phyloP scores from a whole-genome alignment of 345 rosid genomes.

The Brassica incana region DNA sequence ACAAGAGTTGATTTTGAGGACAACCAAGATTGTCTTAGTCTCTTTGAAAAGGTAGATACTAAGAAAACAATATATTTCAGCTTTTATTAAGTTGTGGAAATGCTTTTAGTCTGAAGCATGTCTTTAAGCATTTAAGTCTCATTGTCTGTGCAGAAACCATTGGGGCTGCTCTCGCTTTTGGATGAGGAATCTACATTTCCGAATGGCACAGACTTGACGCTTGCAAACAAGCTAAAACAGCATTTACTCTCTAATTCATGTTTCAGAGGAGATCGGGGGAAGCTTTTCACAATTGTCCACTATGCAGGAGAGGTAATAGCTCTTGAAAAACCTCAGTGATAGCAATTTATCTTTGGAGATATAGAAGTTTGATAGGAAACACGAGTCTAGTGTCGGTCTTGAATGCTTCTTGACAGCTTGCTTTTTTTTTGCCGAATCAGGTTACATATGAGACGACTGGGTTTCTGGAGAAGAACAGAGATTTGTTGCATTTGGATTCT shows the following conservation, averaged over 20 bases:
- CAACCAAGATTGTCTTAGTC: slow-evolving; percentile 96
- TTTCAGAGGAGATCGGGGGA: slow-evolving; percentile 80
- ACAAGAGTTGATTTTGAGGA: slow-evolving; percentile 98
- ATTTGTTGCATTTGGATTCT: slow-evolving; percentile 87
- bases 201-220: slow-evolving; percentile 90
- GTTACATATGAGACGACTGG: slow-evolving; percentile 92
- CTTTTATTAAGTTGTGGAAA: slow-evolving; percentile 4
- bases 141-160: slow-evolving; percentile 71
- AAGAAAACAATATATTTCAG: background rate
- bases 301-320: slow-evolving; percentile 92
- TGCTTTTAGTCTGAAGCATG: background rate
- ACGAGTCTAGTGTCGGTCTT: slow-evolving; percentile 8
- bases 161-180: slow-evolving; percentile 84
- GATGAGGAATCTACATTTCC: slow-evolving; percentile 99
- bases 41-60: slow-evolving; percentile 85
- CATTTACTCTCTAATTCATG: slow-evolving; percentile 72
- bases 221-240: slow-evolving; percentile 93
- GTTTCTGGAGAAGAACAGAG: slow-evolving; percentile 96
- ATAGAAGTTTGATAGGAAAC: background rate
- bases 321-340: slow-evolving; percentile 19
- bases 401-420: slow-evolving; percentile 32
- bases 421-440: slow-evolving; percentile 43
- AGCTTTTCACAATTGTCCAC: slow-evolving; percentile 78
- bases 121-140: slow-evolving; percentile 12
- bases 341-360: background rate